Evolutionary conservation across 306 rosid genomes (phyloP).

Genomic region (Quercus suber): DNA sequence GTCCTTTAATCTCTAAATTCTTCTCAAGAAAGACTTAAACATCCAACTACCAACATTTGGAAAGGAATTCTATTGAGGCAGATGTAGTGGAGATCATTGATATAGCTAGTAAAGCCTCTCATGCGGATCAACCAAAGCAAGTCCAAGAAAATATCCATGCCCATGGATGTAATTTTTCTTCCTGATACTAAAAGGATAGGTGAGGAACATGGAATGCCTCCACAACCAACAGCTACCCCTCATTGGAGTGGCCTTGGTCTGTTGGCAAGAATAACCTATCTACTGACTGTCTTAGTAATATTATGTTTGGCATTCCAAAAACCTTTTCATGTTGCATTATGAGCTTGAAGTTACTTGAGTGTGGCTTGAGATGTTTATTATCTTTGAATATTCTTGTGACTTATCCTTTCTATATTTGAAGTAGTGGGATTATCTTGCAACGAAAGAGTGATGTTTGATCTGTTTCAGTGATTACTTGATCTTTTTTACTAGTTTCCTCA

Average conservation of each 20-base stretch:
- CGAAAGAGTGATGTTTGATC: not conserved
- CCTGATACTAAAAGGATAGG: slow-evolving; percentile 32
- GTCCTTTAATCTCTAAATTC: slow-evolving; percentile 1
- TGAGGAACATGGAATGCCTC: slow-evolving; percentile 30
- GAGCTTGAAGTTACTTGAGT: not conserved
- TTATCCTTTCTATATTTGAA: no score
- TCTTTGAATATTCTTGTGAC: no score
- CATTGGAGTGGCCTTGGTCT: slow-evolving; percentile 73
- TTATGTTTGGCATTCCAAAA: not conserved
- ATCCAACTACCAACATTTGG: slow-evolving; percentile 71
- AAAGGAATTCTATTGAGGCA: slow-evolving; percentile 30
- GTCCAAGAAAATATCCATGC: slow-evolving; percentile 24
- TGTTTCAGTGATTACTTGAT: no score
- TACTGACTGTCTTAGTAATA: slow-evolving; percentile 40
- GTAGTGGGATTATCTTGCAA: no score
- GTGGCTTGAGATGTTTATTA: not conserved
- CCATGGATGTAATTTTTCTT: slow-evolving; percentile 78
- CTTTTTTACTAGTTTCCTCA: no score
- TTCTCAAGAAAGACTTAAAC: slow-evolving; percentile 37
- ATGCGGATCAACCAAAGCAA: no score
- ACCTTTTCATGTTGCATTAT: not conserved
- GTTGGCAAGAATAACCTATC: slow-evolving; percentile 10
- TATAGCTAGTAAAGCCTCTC: no score
- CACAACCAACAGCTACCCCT: slow-evolving; percentile 32
- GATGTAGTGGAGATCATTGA: no score